Conservation (phyloP, 805 yeast species). For the Myxozyma vanderwaltii region DNA sequence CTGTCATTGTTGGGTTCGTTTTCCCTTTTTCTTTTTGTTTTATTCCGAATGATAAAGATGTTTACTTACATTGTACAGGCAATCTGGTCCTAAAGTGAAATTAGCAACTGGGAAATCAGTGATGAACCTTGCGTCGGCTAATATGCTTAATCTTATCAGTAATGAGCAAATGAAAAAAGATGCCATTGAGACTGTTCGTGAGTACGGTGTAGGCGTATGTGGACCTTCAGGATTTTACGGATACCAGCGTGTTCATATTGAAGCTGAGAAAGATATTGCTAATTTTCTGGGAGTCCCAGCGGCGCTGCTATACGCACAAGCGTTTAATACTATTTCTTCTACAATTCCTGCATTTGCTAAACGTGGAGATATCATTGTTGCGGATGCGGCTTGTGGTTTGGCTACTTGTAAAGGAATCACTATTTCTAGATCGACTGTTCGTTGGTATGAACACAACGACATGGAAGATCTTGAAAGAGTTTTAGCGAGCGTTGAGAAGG, state of each 20-base stretch:
- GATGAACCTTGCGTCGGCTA: slow-evolving; percentile 50
- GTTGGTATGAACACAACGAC: slow-evolving; percentile 78
- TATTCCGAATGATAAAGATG: neutral
- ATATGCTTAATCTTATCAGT: slow-evolving; percentile 65
- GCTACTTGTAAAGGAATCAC: slow-evolving; percentile 85
- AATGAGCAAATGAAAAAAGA: slow-evolving; percentile 51
- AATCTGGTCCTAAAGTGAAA: slow-evolving; percentile 29
- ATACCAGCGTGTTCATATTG: slow-evolving; percentile 75
- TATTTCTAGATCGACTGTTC: slow-evolving; percentile 80
- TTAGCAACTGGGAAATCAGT: slow-evolving; percentile 30
- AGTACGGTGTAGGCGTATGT: slow-evolving; percentile 95
- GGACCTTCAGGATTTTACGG: slow-evolving; percentile 99
- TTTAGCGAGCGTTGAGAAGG: slow-evolving; percentile 44
- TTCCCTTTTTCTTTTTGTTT: no score
- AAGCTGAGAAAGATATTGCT: slow-evolving; percentile 75
- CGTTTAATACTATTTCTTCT: slow-evolving; percentile 79
- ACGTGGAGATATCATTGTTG: slow-evolving; percentile 90
- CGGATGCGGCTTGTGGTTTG: slow-evolving; percentile 74
- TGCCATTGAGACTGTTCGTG: slow-evolving; percentile 58
- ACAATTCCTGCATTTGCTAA: slow-evolving; percentile 92
- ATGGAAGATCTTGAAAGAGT: slow-evolving; percentile 75
- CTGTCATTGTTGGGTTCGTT: slow-evolving; percentile 56
- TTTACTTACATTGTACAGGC: slow-evolving; percentile 5
- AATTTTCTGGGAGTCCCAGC: slow-evolving; percentile 73
- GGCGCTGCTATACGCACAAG: slow-evolving; percentile 90